These are phyloP conservation scores for Leccinum ponderosum DNA, from an alignment of 1,284 basidiomycete species.

Conservation along the genomic window DNA sequence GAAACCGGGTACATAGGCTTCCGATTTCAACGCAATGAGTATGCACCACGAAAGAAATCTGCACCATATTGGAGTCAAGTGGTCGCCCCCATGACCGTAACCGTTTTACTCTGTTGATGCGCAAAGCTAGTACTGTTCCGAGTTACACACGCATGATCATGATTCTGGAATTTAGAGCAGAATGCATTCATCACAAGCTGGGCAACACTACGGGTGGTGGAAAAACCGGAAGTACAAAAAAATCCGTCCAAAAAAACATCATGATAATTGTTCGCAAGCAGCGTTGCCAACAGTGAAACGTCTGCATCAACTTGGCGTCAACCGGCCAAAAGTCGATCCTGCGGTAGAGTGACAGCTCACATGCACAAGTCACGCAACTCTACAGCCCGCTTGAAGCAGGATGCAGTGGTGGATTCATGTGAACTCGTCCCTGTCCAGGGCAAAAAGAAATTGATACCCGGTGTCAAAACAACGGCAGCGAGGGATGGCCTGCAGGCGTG, in stretches of 20 bases:
- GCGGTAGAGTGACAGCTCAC: conserved; percentile 9
- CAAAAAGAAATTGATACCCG: conserved; percentile 6
- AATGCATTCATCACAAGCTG: neutral
- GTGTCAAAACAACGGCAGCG: conserved; percentile 13
- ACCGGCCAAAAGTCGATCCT: conserved; percentile 4
- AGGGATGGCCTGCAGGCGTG: conserved; percentile 13
- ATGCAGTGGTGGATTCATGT: neutral
- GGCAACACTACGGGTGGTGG: neutral
- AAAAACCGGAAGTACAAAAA: neutral
- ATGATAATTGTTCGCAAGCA: neutral
- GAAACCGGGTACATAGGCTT: no score
- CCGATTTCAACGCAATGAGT: no score
- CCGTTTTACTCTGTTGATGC: neutral
- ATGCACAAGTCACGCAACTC: conserved; percentile 1
- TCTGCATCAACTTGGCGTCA: neutral
- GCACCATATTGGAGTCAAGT: neutral
- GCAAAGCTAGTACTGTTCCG: neutral
- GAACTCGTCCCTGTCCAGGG: neutral
- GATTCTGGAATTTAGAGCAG: neutral
- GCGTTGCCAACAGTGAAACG: conserved; percentile 4
- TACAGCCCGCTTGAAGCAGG: conserved; percentile 13
- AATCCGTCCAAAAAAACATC: neutral
- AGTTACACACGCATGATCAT: neutral
- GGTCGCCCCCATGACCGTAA: neutral
- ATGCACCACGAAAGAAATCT: neutral